Percentiles rank a stretch among this genome's conserved stretches.
Conservation (phyloP, 108 stramenopile species). For the Nitzschia palea region DNA sequence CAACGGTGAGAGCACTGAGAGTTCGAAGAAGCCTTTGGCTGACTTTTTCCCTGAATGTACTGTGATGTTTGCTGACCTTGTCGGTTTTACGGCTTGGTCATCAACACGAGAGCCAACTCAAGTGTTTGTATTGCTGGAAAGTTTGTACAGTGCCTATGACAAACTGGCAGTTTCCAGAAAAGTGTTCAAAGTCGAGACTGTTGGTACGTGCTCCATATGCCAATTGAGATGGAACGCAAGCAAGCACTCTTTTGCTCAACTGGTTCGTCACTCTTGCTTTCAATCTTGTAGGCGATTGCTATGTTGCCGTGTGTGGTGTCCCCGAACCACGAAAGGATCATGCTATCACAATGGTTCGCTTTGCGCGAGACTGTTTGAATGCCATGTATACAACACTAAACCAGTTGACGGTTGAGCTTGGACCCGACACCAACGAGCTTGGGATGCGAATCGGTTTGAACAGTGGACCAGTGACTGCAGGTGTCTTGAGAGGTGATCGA, state of each 20-base stretch:
- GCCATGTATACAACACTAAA: background rate
- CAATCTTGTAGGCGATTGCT: conserved; percentile 73
- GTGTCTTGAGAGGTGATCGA: too few relatives aligned
- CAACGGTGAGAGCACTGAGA: background rate
- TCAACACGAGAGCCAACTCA: conserved; percentile 7
- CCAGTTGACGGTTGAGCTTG: background rate
- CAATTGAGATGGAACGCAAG: too few relatives aligned
- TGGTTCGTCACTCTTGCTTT: too few relatives aligned
- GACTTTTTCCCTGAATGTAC: conserved; percentile 6
- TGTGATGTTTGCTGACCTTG: conserved; percentile 21
- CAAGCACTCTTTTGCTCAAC: too few relatives aligned
- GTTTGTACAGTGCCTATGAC: conserved; percentile 4
- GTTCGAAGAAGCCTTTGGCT: conserved; percentile 18
- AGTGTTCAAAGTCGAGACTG: conserved; percentile 16
- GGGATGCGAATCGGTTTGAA: conserved; percentile 1
- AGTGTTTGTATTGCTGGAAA: conserved; percentile 17
- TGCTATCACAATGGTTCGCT: too few relatives aligned
- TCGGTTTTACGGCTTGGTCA: conserved; percentile 19
- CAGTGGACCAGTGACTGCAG: too few relatives aligned
- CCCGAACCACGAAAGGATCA: too few relatives aligned
- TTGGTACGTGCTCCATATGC: too few relatives aligned
- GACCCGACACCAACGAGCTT: conserved; percentile 6
- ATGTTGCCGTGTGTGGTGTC: conserved; percentile 58
- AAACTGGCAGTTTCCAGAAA: background rate
- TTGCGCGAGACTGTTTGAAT: conserved; percentile 5